Evolutionary conservation across 495 filamentous ascomycete genomes (phyloP), one percentile per base, ranked within the genome.

Genomic region (Penicillium roqueforti): DNA sequence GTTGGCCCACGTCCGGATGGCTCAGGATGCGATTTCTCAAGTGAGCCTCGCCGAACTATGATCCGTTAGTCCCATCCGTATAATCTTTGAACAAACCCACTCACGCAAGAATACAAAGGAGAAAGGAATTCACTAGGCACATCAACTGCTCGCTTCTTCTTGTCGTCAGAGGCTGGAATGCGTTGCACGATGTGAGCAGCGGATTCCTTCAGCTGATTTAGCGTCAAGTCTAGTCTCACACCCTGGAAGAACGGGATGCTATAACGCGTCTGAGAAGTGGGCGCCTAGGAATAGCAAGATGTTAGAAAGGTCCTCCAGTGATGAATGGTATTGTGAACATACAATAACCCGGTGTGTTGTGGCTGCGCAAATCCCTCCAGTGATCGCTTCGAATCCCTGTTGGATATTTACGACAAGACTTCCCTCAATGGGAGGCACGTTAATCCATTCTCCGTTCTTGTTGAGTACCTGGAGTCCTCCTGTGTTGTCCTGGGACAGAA

Each of bases 241-340:
- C 88, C 91, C 54, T 95, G 88, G 71, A 97, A 97, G 73, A 95
- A 97, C 0, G 92, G 91, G 46, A 96, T 87, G 36, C 82, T 87
- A 64, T 84, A 93, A 45, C 92, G 72, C 9, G 89, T 83, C 29
- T 53, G 58, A 1, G 60, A 62, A 0, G 67, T 74, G 0, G 72
- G 72, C 0, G 72, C 69, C 72, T 74, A 22, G 5, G 11, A 32
- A 13, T 20, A 41, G 14, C 9, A 29, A 8, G 4, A 0, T 11
- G 25, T 37, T 11, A 38, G 34, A 16, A 29, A 18, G 10, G 6
- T 34, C 20, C 6, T 6, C 11, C 19, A 23, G 22, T 16, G 4
- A 18, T 29, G 4, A 13, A 25, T 19, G 1, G 14, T 13, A 25
- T 14, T 4, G 14, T 20, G 13, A 34, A 56, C 67, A 44, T 61